Evolutionary conservation across 306 rosid species (phyloP), one percentile per base, ranked within the genome.

Genomic region (Quercus variabilis): DNA sequence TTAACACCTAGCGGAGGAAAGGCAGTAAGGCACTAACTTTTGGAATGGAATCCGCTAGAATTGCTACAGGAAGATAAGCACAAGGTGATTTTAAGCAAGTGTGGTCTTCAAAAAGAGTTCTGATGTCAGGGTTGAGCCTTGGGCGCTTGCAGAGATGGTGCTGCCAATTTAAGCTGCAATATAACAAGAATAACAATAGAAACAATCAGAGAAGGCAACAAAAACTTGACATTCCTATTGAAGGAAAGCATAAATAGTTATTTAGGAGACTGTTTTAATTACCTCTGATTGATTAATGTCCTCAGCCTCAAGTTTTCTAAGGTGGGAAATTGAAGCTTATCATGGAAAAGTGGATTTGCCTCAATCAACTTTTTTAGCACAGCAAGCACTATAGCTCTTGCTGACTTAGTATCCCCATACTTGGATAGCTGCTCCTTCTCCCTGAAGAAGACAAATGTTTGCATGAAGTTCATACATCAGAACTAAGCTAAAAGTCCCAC

Each of bases 81-180:
- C 98, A 97, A 91, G 91, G 93, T 2, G 98, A 95, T 80, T 91
- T 95, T 82, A 96, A 97, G 63, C 99, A 95, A 80, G 89, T 92
- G 84, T 95, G 99, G 88, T 95, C 99, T 5, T 90, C 92, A 68
- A 95, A 95, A 71, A 95, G 91, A 84, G 99, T 95, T 89, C 93
- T 95, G 79, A 95, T 95, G 88, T 95, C 98, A 79, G 99, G 98
- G 70, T 93, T 93, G 41, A 98, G 78, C 89, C 97, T 90, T 33
- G 99, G 99, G 74, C 86, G 93, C 94, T 95, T 95, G 83, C 99
- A 95, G 75, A 95, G 98, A 81, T 95, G 99, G 85, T 95, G 99
- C 87, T 95, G 99, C 99, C 99, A 95, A 78, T 95, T 95, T 84
- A 95, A 91, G 83, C 99, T 95, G 96, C 88, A 81, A 82, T 58